A percentile compares a stretch with the other conserved stretches of the same genome.
Evolutionary conservation across 768 basidiomycete genomes (phyloP).

Genomic region (Termitomyces heimii): DNA sequence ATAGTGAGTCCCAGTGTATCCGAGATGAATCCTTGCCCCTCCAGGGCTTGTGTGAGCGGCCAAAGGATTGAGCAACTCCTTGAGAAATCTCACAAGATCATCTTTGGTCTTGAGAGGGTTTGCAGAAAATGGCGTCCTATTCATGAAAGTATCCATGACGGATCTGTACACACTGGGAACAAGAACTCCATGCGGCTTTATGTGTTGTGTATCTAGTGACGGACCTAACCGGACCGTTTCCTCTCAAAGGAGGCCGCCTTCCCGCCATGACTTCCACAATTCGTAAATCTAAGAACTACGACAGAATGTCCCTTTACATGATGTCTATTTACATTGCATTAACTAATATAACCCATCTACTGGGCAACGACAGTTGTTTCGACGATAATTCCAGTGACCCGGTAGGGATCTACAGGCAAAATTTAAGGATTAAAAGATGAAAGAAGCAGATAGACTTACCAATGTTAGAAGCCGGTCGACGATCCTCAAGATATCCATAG

Average conservation of each 20-base stretch:
- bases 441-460: slow-evolving; percentile 44
- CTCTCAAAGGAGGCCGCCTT: background rate
- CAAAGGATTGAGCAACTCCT: slow-evolving; percentile 58
- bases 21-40: slow-evolving; percentile 65
- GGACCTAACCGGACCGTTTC: slow-evolving; percentile 7
- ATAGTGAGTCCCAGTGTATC: slow-evolving; percentile 66
- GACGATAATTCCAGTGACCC: slow-evolving; percentile 83
- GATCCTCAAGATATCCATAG: slow-evolving; percentile 93
- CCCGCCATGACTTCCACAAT: background rate
- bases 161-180: background rate
- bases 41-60: slow-evolving; percentile 66
- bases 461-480: slow-evolving; percentile 97
- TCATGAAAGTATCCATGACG: slow-evolving; percentile 27
- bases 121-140: slow-evolving; percentile 37
- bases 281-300: background rate
- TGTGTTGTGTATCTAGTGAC: background rate
- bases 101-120: slow-evolving; percentile 60
- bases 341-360: slow-evolving; percentile 22
- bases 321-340: slow-evolving; percentile 1
- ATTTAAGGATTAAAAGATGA: slow-evolving; percentile 2
- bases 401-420: slow-evolving; percentile 73
- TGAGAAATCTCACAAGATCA: slow-evolving; percentile 52
- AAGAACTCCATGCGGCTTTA: background rate
- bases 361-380: slow-evolving; percentile 79
- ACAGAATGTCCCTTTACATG: slow-evolving; percentile 9